These are phyloP conservation scores for Mortierella sp. DNA, from an alignment of 371 early-diverging fungal genomes.

Conservation along the genomic window DNA sequence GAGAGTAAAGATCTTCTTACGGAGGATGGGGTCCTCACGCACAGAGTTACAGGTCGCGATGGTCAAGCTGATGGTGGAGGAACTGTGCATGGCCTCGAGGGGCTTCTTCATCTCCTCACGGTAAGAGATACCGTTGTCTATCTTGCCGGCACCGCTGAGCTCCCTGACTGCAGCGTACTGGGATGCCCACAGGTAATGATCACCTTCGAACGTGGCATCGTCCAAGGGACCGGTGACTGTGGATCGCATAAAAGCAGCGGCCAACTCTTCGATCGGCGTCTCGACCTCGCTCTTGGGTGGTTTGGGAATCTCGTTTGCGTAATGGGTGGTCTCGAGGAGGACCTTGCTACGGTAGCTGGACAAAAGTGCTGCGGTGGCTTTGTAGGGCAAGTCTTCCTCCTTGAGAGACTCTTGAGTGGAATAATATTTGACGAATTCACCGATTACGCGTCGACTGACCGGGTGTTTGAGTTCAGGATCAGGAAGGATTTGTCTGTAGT, in stretches of 20 bases:
- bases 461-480: slow-evolving; percentile 7
- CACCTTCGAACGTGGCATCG: neutral
- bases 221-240: slow-evolving; percentile 8
- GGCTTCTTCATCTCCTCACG: slow-evolving; percentile 1
- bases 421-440: neutral
- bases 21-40: neutral
- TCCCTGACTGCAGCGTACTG: slow-evolving; percentile 1
- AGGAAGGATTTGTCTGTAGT: neutral
- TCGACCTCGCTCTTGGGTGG: neutral
- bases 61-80: neutral
- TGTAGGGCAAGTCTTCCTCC: neutral
- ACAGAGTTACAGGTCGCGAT: neutral
- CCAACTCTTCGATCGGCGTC: neutral
- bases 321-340: neutral
- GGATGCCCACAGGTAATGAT: slow-evolving; percentile 1
- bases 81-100: slow-evolving; percentile 5
- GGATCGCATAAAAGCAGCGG: slow-evolving; percentile 3
- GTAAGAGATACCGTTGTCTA: neutral
- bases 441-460: slow-evolving; percentile 4
- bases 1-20: neutral
- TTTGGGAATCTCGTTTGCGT: neutral
- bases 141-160: slow-evolving; percentile 8
- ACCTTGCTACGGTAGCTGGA: slow-evolving; percentile 7
- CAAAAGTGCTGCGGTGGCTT: neutral
- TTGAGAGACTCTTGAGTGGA: neutral